Evolutionary conservation across 164 flowering plant genomes (phyloP), one percentile per base, ranked within the genome.

Genomic region (Amborella trichopoda): DNA sequence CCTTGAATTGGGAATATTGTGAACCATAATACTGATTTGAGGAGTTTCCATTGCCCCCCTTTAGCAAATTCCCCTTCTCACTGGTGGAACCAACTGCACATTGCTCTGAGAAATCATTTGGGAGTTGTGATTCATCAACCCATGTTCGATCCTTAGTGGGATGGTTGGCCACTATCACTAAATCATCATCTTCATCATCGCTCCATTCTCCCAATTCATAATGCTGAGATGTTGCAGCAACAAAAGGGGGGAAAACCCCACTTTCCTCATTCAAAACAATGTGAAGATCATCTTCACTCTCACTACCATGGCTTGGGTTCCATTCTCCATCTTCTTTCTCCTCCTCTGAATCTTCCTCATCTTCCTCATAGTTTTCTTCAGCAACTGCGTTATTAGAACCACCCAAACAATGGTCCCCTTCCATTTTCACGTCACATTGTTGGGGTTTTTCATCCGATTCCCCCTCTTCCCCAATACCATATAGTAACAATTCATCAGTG

Each of bases 221-320:
- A 37, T 45, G 52, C 47, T 19, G 20, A 6, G 14, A 9, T 16
- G 20, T 16, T 22, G 19, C n/a, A 1, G n/a, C 9, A 18, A n/a
- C 20, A 16, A 9, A n/a, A 16, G 16, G 46, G 51, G 17, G 52
- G 55, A 28, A 40, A 43, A 44, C 3, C n/a, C 30, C 34, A 50
- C 66, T 74, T 25, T 65, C 77, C 11, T 67, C 80, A 19, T 70
- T 68, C 61, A 69, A 55, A 3, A 81, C 67, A 26, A 76, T 73
- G 24, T 61, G 67, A 55, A 74, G 62, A 49, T 72, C 81, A 40
- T 76, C 87, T 46, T 77, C 83, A 28, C 75, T 70, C 17, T 74
- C 85, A 52, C 74, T 72, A 20, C 57, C 73, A 23, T 60, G 48
- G 19, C 40, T 56, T 30, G 19, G 56, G 25, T 26, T 21, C 2